phyloP scores from a whole-genome alignment of 2,329 filamentous ascomycete genomes.

The Calonectria multiphialidica region DNA sequence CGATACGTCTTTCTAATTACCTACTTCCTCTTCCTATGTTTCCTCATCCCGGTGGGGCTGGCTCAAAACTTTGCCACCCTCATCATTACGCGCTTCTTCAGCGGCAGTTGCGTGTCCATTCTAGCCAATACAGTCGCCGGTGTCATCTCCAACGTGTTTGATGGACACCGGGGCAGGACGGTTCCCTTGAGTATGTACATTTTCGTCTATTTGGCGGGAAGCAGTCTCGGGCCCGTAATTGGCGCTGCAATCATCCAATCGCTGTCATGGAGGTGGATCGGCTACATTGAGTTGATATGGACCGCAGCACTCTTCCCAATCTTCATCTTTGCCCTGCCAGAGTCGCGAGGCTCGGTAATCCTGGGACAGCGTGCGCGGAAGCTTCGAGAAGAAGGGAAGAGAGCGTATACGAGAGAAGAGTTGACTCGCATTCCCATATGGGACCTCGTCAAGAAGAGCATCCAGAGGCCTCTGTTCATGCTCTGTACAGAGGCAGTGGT shows the following conservation, averaged over 20 bases:
- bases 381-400: constrained; percentile 13
- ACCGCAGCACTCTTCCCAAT: constrained; percentile 27
- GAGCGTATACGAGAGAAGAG: constrained; percentile 19
- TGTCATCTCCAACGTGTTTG: constrained; percentile 24
- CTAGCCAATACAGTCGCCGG: constrained; percentile 15
- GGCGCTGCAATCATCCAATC: constrained; percentile 29
- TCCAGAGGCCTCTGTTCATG: constrained; percentile 27
- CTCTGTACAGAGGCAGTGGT: constrained; percentile 28
- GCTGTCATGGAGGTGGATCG: constrained; percentile 27
- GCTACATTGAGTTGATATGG: constrained; percentile 33
- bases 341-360: constrained; percentile 22
- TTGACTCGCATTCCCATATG: constrained; percentile 13
- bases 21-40: constrained; percentile 21
- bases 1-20: constrained; percentile 24
- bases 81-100: constrained; percentile 28
- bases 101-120: constrained; percentile 25
- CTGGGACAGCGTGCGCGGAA: constrained; percentile 10
- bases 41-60: constrained; percentile 18
- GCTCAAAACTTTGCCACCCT: constrained; percentile 28
- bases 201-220: constrained; percentile 25
- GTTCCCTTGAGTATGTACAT: constrained; percentile 27
- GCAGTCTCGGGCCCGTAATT: constrained; percentile 27
- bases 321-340: constrained; percentile 29
- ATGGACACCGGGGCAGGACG: constrained; percentile 17
- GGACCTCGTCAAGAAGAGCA: constrained; percentile 12